Conservation (phyloP, 352 stramenopile genomes). For the Phytopythium vexans region DNA sequence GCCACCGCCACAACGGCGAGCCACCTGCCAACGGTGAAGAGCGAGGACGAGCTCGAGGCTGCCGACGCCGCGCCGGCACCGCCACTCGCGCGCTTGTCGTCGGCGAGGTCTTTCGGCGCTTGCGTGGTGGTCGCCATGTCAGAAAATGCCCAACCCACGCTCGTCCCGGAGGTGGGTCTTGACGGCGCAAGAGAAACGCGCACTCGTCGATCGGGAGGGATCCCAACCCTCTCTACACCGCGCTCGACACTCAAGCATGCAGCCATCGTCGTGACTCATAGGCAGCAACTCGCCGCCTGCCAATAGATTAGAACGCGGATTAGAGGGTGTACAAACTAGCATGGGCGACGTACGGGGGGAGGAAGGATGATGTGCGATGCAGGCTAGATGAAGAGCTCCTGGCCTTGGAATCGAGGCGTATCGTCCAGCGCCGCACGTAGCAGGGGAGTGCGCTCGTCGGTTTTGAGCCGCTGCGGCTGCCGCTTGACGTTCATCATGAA, state of each 20-base stretch:
- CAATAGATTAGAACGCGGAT: background rate
- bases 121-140: too few species aligned
- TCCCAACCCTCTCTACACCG: too few species aligned
- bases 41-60: conserved; percentile 6
- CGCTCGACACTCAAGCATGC: too few species aligned
- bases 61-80: background rate
- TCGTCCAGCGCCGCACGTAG: conserved; percentile 13
- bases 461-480: conserved; percentile 6
- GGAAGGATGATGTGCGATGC: background rate
- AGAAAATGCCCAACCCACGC: too few species aligned
- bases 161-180: too few species aligned
- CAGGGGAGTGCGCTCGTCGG: conserved; percentile 51
- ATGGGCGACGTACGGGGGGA: background rate
- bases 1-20: conserved; percentile 12
- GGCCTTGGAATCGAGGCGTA: conserved; percentile 4
- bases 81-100: background rate
- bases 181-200: too few species aligned
- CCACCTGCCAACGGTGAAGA: conserved; percentile 7
- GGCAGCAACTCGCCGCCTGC: background rate
- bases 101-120: background rate
- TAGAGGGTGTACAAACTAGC: background rate
- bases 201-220: too few species aligned
- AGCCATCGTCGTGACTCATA: too few species aligned
- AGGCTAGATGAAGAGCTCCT: conserved; percentile 6
- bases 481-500: conserved; percentile 80